Conservation (phyloP, 2,329 filamentous ascomycete species). For the Cadophora gregata region DNA sequence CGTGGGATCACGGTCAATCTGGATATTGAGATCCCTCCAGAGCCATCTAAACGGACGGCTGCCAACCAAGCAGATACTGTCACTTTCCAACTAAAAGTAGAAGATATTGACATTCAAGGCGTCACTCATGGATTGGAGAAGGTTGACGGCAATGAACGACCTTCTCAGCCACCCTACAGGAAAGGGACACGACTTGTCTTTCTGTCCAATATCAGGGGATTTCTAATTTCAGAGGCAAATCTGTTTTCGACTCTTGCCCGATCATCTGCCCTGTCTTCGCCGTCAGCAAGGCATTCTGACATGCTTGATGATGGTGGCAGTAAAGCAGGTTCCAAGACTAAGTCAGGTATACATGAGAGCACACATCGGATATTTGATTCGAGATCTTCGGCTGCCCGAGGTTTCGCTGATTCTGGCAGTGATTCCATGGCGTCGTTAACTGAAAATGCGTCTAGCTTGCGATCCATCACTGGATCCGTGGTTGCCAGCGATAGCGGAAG, state of each 20-base stretch:
- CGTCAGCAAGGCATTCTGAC: conserved; percentile 55
- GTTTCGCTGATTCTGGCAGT: conserved; percentile 27
- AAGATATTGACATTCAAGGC: conserved; percentile 70
- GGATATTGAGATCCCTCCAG: conserved; percentile 62
- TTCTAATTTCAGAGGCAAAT: conserved; percentile 70
- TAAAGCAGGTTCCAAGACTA: conserved; percentile 38
- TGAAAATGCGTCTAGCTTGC: conserved; percentile 20
- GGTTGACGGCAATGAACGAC: conserved; percentile 37
- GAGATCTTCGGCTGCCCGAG: conserved; percentile 29
- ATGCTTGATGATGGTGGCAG: conserved; percentile 46
- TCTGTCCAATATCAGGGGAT: conserved; percentile 67
- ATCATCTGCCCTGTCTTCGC: conserved; percentile 64
- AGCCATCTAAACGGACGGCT: conserved; percentile 48
- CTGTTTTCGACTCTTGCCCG: conserved; percentile 66
- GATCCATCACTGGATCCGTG: conserved; percentile 29
- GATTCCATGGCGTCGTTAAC: conserved; percentile 31
- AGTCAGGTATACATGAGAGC: conserved; percentile 46
- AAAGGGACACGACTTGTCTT: conserved; percentile 70
- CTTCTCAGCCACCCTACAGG: conserved; percentile 50
- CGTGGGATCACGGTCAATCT: conserved; percentile 69
- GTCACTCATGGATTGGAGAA: conserved; percentile 52
- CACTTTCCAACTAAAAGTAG: conserved; percentile 69
- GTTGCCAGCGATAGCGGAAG: conserved; percentile 41
- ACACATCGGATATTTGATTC: conserved; percentile 28
- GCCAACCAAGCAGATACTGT: conserved; percentile 56